These are phyloP conservation scores for Peronospora tabacina DNA, from an alignment of 352 stramenopile genomes.

Conservation along the genomic window DNA sequence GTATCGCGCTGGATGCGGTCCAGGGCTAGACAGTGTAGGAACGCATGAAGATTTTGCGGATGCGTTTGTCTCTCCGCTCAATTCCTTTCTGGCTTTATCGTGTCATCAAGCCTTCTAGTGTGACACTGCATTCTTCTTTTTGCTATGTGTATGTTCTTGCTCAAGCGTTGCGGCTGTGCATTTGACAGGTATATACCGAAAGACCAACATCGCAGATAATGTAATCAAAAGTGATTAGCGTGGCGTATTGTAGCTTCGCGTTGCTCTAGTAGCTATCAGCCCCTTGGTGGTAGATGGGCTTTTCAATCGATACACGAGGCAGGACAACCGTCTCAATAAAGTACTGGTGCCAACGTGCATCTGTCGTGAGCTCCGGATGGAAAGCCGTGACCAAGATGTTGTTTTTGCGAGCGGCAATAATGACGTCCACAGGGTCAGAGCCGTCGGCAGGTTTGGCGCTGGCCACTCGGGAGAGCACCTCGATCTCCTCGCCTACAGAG, in stretches of 20 bases:
- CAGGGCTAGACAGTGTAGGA: constrained; percentile 46
- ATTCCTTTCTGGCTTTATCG: constrained; percentile 26
- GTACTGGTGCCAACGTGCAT: constrained; percentile 92
- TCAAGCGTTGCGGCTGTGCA: constrained; percentile 27
- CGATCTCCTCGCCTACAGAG: constrained; percentile 79
- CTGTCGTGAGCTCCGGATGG: constrained; percentile 93
- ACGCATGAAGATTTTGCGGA: constrained; percentile 22
- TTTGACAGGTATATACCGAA: constrained; percentile 18
- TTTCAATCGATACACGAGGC: constrained; percentile 34
- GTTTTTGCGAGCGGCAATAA: constrained; percentile 73
- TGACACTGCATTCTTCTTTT: constrained; percentile 4
- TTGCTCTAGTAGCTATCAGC: background rate
- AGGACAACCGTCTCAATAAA: constrained; percentile 82
- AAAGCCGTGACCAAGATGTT: constrained; percentile 94
- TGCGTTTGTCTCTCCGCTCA: constrained; percentile 13
- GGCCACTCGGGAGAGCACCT: constrained; percentile 87
- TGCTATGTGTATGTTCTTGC: constrained; percentile 19
- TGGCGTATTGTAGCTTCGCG: constrained; percentile 4
- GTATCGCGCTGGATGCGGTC: constrained; percentile 67
- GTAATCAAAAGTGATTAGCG: constrained; percentile 24
- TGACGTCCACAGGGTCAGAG: constrained; percentile 72
- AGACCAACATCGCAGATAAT: constrained; percentile 12
- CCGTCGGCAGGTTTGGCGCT: constrained; percentile 59
- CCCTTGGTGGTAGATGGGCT: background rate
- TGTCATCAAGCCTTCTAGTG: constrained; percentile 4